These are phyloP conservation scores for Scalesia atractyloides DNA, from an alignment of 129 eudicot species.

Conservation along the genomic window DNA sequence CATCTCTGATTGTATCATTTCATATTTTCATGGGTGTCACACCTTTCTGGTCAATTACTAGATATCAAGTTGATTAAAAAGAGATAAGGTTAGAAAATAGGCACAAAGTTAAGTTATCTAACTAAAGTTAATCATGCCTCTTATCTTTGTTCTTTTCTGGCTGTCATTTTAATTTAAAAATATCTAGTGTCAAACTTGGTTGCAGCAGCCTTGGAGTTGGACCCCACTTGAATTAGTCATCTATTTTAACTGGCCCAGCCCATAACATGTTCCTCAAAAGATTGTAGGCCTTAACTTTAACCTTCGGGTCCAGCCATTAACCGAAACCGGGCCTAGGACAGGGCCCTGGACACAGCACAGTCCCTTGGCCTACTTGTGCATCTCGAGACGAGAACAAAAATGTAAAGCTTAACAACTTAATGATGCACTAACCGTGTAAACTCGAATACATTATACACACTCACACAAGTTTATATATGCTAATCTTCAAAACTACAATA, in stretches of 20 bases:
- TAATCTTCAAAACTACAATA: conserved; percentile 25
- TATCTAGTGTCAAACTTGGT: conserved; percentile 21
- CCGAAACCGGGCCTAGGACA: background rate
- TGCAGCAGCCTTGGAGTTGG: conserved; percentile 21
- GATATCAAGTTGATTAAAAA: conserved; percentile 21
- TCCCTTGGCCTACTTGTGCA: background rate
- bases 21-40: background rate
- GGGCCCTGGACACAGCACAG: background rate
- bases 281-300: background rate
- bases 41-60: conserved; percentile 14
- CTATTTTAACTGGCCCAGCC: background rate
- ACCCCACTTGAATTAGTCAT: conserved; percentile 25
- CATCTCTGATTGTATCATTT: background rate
- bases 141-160: conserved; percentile 19
- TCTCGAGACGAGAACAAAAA: conserved; percentile 2
- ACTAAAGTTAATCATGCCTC: background rate
- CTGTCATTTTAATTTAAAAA: background rate
- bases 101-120: conserved; percentile 13
- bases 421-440: background rate
- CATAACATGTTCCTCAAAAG: background rate
- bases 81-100: conserved; percentile 4
- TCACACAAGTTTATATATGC: conserved; percentile 12
- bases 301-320: background rate
- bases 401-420: conserved; percentile 1
- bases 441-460: background rate